Percentiles rank a stretch among this genome's conserved stretches.
phyloP scores from a whole-genome alignment of 2,329 filamentous ascomycete genomes.

The Verruconis gallopava region DNA sequence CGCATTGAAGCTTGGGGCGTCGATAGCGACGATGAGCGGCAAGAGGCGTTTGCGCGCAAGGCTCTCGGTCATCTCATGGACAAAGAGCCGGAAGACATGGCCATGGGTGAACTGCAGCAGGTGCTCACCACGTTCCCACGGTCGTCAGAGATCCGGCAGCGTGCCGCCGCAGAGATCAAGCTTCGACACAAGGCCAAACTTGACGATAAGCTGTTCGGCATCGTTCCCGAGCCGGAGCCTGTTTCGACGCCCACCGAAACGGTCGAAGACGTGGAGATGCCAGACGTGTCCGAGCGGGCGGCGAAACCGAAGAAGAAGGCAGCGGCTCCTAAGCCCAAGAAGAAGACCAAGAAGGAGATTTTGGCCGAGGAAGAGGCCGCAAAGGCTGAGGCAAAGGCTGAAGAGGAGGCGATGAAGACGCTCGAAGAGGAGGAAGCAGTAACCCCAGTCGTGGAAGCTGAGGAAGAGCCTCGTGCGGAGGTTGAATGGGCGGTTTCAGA shows the following conservation, averaged over 20 bases:
- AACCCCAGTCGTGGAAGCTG: conserved; percentile 18
- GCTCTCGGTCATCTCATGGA: conserved; percentile 36
- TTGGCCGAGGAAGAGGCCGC: conserved; percentile 54
- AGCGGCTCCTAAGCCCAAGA: conserved; percentile 23
- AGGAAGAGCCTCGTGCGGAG: conserved; percentile 31
- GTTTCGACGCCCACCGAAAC: conserved; percentile 25
- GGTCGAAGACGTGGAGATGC: conserved; percentile 30
- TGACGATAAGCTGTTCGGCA: conserved; percentile 60
- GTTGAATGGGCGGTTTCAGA: conserved; percentile 49
- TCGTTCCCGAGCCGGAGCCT: conserved; percentile 13
- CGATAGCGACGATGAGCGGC: conserved; percentile 35
- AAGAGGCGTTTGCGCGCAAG: conserved; percentile 33
- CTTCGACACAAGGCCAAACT: conserved; percentile 72
- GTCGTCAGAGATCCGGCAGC: conserved; percentile 57
- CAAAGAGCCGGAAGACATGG: conserved; percentile 57
- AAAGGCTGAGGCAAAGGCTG: conserved; percentile 27
- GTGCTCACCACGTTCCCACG: conserved; percentile 40
- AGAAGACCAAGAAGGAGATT: conserved; percentile 66
- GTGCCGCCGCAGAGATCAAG: conserved; percentile 54
- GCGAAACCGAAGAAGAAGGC: conserved; percentile 24
- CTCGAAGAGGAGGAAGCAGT: conserved; percentile 21
- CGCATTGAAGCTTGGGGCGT: conserved; percentile 34
- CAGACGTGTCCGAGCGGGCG: conserved; percentile 10
- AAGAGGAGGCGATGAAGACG: conserved; percentile 34
- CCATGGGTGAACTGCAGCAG: conserved; percentile 48